These are phyloP conservation scores for Starmerella bombicola DNA, from an alignment of 805 yeast species.

Conservation along the genomic window DNA sequence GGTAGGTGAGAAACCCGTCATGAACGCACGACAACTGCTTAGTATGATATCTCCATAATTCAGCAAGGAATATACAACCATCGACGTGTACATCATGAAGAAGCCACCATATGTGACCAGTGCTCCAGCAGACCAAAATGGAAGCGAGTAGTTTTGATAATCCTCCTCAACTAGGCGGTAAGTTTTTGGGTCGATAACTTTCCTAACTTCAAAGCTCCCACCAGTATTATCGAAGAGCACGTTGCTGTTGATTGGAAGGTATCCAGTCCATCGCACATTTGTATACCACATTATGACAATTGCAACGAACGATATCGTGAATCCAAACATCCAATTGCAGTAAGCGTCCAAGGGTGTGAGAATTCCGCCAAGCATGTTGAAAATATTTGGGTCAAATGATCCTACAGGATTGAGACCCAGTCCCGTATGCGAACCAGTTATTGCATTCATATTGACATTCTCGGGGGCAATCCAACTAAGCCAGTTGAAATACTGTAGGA, in stretches of 20 bases:
- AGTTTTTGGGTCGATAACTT: constrained; percentile 38
- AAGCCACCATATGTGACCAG: constrained; percentile 47
- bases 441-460: constrained; percentile 45
- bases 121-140: constrained; percentile 53
- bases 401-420: constrained; percentile 41
- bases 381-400: constrained; percentile 34
- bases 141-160: constrained; percentile 52
- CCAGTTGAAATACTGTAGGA: constrained; percentile 52
- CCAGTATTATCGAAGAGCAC: constrained; percentile 36
- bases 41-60: constrained; percentile 19
- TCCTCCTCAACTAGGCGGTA: constrained; percentile 32
- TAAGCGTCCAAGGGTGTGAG: constrained; percentile 10
- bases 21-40: not conserved
- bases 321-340: constrained; percentile 28
- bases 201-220: constrained; percentile 33
- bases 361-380: constrained; percentile 6
- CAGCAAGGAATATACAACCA: constrained; percentile 36
- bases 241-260: constrained; percentile 41
- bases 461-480: constrained; percentile 43
- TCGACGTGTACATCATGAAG: constrained; percentile 45
- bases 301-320: constrained; percentile 27
- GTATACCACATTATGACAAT: constrained; percentile 32
- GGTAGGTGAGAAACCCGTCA: constrained; percentile 13
- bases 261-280: constrained; percentile 40
- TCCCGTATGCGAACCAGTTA: constrained; percentile 42